Percentiles rank a stretch among this genome's conserved stretches.
Conservation (phyloP, 495 filamentous ascomycete genomes). For the Tuber microsphaerosporum region DNA sequence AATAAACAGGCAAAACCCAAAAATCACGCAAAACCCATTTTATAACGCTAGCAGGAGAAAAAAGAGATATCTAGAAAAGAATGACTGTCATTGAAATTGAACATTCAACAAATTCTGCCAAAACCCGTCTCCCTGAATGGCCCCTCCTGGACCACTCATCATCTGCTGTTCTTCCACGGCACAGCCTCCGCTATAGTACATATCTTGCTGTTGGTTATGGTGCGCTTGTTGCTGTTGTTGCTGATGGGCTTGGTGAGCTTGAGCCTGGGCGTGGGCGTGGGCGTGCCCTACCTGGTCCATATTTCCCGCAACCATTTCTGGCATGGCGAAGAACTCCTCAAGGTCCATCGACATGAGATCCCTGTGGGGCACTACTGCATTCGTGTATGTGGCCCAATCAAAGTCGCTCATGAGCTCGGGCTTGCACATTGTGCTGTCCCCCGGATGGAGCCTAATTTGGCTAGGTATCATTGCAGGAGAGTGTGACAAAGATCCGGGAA, state of each 20-base stretch:
- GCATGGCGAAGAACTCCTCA: slow-evolving; percentile 31
- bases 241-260: slow-evolving; percentile 17
- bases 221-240: slow-evolving; percentile 18
- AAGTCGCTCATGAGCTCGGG: slow-evolving; percentile 34
- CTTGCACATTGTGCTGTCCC: slow-evolving; percentile 17
- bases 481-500: slow-evolving; percentile 19
- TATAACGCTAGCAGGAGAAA: background rate
- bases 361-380: slow-evolving; percentile 29
- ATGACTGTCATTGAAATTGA: slow-evolving; percentile 30
- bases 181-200: slow-evolving; percentile 25
- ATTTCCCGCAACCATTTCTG: slow-evolving; percentile 20
- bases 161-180: slow-evolving; percentile 30
- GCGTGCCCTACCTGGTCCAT: slow-evolving; percentile 7
- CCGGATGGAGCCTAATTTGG: slow-evolving; percentile 16
- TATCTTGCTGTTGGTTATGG: slow-evolving; percentile 10
- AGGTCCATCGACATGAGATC: slow-evolving; percentile 37
- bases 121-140: slow-evolving; percentile 23
- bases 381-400: slow-evolving; percentile 34
- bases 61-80: background rate
- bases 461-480: slow-evolving; percentile 21
- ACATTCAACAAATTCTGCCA: slow-evolving; percentile 41
- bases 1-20: background rate
- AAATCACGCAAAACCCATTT: background rate
- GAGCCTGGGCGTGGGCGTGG: slow-evolving; percentile 7
- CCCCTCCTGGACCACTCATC: slow-evolving; percentile 19